These are phyloP conservation scores for Nitzschia sp. DNA, from an alignment of 108 stramenopile species.

Conservation along the genomic window DNA sequence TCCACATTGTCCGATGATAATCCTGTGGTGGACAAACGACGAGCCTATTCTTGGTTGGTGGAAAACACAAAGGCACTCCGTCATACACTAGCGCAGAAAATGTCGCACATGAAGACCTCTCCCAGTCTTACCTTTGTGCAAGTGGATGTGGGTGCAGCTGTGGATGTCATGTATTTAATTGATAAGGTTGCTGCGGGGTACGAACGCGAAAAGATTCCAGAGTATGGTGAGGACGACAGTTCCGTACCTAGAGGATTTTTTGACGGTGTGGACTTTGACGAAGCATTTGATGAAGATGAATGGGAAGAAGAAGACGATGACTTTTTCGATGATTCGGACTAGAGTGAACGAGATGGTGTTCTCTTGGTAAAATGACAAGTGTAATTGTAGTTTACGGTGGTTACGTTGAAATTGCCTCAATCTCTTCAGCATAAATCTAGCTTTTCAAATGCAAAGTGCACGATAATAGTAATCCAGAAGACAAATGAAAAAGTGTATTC, in stretches of 20 bases:
- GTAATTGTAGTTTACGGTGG: too few species aligned
- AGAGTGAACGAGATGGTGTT: too few species aligned
- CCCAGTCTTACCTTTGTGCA: slow-evolving; percentile 85
- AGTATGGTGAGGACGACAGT: slow-evolving; percentile 34
- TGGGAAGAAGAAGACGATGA: slow-evolving; percentile 61
- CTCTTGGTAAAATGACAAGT: slow-evolving; percentile 3
- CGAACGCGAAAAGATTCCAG: slow-evolving; percentile 57
- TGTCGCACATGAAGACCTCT: slow-evolving; percentile 83
- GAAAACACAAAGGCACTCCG: slow-evolving; percentile 72
- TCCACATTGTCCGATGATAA: slow-evolving; percentile 19
- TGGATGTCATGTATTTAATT: slow-evolving; percentile 90
- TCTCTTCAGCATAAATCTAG: too few species aligned
- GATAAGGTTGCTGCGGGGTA: slow-evolving; percentile 72
- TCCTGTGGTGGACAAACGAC: slow-evolving; percentile 61
- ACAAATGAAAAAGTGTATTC: too few species aligned
- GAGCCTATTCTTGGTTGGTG: slow-evolving; percentile 86
- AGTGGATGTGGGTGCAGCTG: slow-evolving; percentile 88
- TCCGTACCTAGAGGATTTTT: slow-evolving; percentile 26
- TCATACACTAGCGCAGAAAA: slow-evolving; percentile 74
- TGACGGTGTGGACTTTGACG: slow-evolving; percentile 37
- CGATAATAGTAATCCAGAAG: too few species aligned
- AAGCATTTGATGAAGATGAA: slow-evolving; percentile 54
- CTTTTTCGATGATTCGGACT: slow-evolving; percentile 42
- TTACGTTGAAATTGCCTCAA: too few species aligned
- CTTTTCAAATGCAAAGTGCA: too few species aligned